A percentile compares a stretch with the other conserved stretches of the same genome.
Conservation (phyloP, 2,329 filamentous ascomycete genomes). For the Diaporthe sp. region DNA sequence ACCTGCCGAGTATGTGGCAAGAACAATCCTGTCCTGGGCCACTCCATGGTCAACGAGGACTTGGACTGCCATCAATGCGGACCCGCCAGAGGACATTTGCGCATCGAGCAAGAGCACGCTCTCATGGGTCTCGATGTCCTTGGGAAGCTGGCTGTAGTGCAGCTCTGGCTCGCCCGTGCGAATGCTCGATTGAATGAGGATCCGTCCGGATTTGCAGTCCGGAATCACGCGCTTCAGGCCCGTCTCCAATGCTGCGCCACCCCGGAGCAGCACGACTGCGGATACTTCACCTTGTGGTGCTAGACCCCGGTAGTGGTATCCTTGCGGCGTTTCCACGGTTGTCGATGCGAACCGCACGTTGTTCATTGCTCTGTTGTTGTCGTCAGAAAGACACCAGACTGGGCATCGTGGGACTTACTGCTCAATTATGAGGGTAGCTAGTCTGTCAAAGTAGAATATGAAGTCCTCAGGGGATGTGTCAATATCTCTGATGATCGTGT, state of each 20-base stretch:
- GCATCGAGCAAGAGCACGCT: slow-evolving; percentile 90
- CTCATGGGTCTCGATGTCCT: slow-evolving; percentile 80
- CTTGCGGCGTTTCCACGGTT: slow-evolving; percentile 79
- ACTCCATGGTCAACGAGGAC: slow-evolving; percentile 97
- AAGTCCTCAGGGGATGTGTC: slow-evolving; percentile 88
- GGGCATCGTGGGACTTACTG: slow-evolving; percentile 60
- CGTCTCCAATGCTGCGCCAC: slow-evolving; percentile 89
- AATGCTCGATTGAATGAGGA: slow-evolving; percentile 91
- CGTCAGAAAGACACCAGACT: background rate
- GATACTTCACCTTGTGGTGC: slow-evolving; percentile 80
- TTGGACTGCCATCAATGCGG: slow-evolving; percentile 91
- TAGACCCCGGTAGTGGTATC: slow-evolving; percentile 79
- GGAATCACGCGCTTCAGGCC: slow-evolving; percentile 92
- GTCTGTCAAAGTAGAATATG: slow-evolving; percentile 95
- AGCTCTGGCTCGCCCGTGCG: slow-evolving; percentile 91
- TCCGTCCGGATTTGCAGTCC: slow-evolving; percentile 88
- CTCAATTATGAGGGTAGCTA: slow-evolving; percentile 88
- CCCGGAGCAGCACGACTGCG: slow-evolving; percentile 89
- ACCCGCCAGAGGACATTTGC: slow-evolving; percentile 93
- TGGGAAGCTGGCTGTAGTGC: slow-evolving; percentile 87
- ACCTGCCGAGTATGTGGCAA: slow-evolving; percentile 93
- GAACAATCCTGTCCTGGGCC: slow-evolving; percentile 84
- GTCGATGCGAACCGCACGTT: slow-evolving; percentile 78
- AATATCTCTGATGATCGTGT: slow-evolving; percentile 88
- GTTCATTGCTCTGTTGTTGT: slow-evolving; percentile 76